Evolutionary conservation across 371 early-diverging fungal genomes (phyloP), one percentile per base, ranked within the genome.

Genomic region (Circinella umbellata): DNA sequence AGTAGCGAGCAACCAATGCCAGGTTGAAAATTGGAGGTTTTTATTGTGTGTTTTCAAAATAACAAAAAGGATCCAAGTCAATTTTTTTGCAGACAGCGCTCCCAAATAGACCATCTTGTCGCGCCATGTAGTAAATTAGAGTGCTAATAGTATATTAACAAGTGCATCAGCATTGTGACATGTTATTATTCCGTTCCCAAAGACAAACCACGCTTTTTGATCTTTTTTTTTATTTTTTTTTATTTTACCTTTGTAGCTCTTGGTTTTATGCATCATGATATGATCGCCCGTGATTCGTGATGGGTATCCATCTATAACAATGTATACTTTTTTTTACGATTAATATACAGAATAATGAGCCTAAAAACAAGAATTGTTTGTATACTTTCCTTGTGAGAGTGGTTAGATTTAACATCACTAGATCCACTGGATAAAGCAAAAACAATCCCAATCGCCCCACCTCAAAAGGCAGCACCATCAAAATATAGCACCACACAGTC

Each of bases 381-480:
- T 54, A 54, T 54, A 54, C 54, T 54, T 54, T 4, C 54, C 54
- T 54, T 54, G 54, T 54, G 54, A 54, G 54, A 54, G 18, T 20
- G 54, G 54, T 54, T 2, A 54, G 54, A 54, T 54, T 54, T 54
- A 54, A 54, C 4, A 54, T 54, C 2, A 54, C 54, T 54, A 54
- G 54, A 54, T 54, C 54, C 54, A 54, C 54, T 4, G 54, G 54
- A 54, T 54, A 54, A 54, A 54, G 54, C 54, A 54, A 54, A 54
- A 54, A 54, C 54, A 54, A 54, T 54, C 54, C 54, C 54, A 54
- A 54, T 54, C 54, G 54, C 54, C 54, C 54, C 54, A 54, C 54
- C 54, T 54, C 54, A 54, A 54, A 54, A 54, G 54, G 54, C 54
- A 54, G 54, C 54, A 54, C 54, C 54, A 54, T 54, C 2, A 54